These are phyloP conservation scores for Eucalyptus brandiana DNA, from an alignment of 345 rosid species.

Conservation along the genomic window DNA sequence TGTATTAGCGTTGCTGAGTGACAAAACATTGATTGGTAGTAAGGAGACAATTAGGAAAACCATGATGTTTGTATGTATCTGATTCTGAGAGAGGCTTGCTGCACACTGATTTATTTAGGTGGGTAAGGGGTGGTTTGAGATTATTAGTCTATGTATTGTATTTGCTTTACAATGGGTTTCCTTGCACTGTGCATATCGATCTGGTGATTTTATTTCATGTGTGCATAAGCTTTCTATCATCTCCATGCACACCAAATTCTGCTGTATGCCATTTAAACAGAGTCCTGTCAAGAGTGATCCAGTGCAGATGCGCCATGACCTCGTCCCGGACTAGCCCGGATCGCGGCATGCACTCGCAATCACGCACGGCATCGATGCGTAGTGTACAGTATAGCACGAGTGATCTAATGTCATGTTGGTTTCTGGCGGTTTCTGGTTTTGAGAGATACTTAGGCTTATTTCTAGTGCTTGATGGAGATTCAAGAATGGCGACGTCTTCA, in stretches of 20 bases:
- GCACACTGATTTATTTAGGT: neutral
- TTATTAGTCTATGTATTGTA: neutral
- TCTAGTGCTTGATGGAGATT: neutral
- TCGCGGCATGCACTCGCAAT: neutral
- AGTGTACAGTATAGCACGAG: neutral
- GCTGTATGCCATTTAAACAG: neutral
- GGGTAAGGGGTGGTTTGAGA: neutral
- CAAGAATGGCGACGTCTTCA: neutral
- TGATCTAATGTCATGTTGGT: neutral
- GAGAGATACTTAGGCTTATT: neutral
- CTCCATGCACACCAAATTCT: neutral
- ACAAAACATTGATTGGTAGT: slow-evolving; percentile 18
- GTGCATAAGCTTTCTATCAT: neutral
- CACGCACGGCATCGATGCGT: fast-evolving
- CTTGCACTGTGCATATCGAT: neutral
- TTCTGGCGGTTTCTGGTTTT: neutral
- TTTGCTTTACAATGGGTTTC: neutral
- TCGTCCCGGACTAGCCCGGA: neutral
- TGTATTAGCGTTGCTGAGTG: neutral
- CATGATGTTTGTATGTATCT: neutral
- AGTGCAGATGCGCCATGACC: neutral
- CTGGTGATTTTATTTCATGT: neutral
- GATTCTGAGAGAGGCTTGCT: neutral
- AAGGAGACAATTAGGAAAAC: slow-evolving; percentile 25
- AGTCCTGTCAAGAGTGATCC: neutral